A percentile compares a stretch with the other conserved stretches of the same genome.
Evolutionary conservation across 2,329 filamentous ascomycete species (phyloP).

Genomic region (Magnaporthiopsis rhizophila): DNA sequence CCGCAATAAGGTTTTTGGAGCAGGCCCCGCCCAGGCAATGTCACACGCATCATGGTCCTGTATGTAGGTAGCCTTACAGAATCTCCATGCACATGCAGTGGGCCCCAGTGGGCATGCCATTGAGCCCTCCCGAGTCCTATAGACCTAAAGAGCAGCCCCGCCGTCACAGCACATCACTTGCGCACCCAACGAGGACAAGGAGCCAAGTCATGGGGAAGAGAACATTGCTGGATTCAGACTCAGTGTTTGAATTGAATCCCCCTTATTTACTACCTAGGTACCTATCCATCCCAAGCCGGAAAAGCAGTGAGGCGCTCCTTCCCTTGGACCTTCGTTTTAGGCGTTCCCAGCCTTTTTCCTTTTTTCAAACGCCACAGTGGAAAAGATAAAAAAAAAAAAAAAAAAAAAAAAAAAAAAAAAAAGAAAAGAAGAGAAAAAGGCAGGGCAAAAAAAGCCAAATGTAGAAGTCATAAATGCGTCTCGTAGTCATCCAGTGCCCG

Average conservation of each 20-base stretch:
- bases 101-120: no score
- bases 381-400: not conserved
- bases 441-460: not conserved
- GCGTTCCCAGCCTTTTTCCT: not conserved
- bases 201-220: no score
- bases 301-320: not conserved
- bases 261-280: no score
- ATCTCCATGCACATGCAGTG: not conserved
- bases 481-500: not conserved
- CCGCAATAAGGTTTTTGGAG: not conserved
- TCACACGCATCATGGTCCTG: not conserved
- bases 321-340: not conserved
- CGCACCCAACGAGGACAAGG: no score
- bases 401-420: not conserved
- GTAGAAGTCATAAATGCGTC: not conserved
- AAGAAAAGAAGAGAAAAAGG: not conserved
- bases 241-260: no score
- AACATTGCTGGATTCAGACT: no score
- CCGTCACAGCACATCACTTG: no score
- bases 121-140: no score
- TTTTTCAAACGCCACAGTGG: not conserved
- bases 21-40: not conserved
- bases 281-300: not conserved
- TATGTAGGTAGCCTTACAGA: not conserved
- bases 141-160: no score